Evolutionary conservation across 1,284 basidiomycete genomes (phyloP), one percentile per base, ranked within the genome.

Genomic region (Tilletia setariae): DNA sequence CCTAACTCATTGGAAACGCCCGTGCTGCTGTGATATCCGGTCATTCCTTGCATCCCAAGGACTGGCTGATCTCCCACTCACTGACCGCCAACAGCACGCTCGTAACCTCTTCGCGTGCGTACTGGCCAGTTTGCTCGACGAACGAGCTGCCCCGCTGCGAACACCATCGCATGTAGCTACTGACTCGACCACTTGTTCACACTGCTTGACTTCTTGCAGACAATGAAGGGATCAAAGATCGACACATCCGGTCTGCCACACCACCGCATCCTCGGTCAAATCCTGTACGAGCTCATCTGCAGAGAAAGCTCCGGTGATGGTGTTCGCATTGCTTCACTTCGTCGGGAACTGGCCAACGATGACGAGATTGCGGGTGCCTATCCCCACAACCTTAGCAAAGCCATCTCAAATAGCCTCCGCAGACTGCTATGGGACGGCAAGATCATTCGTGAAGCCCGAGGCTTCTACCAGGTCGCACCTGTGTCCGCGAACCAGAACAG

Each of bases 271-370:
- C 56, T 61, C 15, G 56, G 56, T 30, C 56, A 61, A 30, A 61
- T 61, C 56, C 56, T 61, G 30, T 61, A 61, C 28, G 56, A 61
- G 56, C 56, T 61, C 30, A 61, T 61, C 30, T 61, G 56, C n/a
- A 25, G 56, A 2, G 56, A 61, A 30, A 61, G 56, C 30, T 61
- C 56, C 23, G 56, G 56, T 7, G 56, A 61, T 30, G 56, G 56
- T 7, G 56, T 61, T 35, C 56, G 56, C 15, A 61, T 61, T 19
- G 56, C 56, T 35, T 25, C 25, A 13, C 56, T 61, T 30, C 56
- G 56, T 61, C 56, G 56, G 30, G 56, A 61, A 19, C 56, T 61
- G 9, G 28, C 56, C 23, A 30, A 25, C 15, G 56, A 61, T 30
- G 56, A 61, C 15, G 28, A 15, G 16, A 30, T 61, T 15, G 56